These are phyloP conservation scores for Fagus sylvatica DNA, from an alignment of 306 rosid genomes.

Conservation along the genomic window DNA sequence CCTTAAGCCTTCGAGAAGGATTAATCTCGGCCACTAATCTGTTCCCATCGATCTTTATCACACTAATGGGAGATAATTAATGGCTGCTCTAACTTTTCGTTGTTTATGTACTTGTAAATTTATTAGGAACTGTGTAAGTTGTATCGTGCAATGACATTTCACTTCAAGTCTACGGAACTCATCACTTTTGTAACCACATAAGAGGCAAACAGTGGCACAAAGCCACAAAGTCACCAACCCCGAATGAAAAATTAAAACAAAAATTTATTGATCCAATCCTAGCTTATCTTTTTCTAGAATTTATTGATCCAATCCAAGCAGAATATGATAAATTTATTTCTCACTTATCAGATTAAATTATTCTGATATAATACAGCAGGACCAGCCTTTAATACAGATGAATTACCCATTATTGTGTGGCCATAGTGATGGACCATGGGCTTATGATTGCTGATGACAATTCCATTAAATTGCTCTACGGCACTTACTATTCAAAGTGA, in stretches of 20 bases:
- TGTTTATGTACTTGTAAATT: slow-evolving; percentile 15
- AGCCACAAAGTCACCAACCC: too few species aligned
- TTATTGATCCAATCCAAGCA: slow-evolving; percentile 8
- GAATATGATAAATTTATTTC: too few species aligned
- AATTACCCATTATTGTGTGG: too few species aligned
- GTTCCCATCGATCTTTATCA: slow-evolving; percentile 9
- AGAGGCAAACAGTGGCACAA: too few species aligned
- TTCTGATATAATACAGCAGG: too few species aligned
- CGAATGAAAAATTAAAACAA: not conserved
- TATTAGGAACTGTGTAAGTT: not conserved
- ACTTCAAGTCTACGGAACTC: not conserved
- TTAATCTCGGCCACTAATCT: not conserved
- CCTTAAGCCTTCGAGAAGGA: not conserved
- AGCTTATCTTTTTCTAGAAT: too few species aligned
- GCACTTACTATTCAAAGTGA: too few species aligned
- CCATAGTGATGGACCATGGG: too few species aligned
- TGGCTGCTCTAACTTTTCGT: slow-evolving; percentile 22
- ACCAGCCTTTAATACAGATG: too few species aligned
- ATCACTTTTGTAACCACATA: slow-evolving; percentile 1
- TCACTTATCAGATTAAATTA: too few species aligned
- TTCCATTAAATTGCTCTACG: too few species aligned
- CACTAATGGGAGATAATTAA: slow-evolving; percentile 11
- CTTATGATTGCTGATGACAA: too few species aligned
- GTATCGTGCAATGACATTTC: not conserved
- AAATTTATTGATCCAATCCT: slow-evolving; percentile 7